Percentiles rank a stretch among this genome's conserved stretches.
These are phyloP conservation scores for Cordyceps cicadae DNA, from an alignment of 2,329 filamentous ascomycete genomes.

Conservation along the genomic window DNA sequence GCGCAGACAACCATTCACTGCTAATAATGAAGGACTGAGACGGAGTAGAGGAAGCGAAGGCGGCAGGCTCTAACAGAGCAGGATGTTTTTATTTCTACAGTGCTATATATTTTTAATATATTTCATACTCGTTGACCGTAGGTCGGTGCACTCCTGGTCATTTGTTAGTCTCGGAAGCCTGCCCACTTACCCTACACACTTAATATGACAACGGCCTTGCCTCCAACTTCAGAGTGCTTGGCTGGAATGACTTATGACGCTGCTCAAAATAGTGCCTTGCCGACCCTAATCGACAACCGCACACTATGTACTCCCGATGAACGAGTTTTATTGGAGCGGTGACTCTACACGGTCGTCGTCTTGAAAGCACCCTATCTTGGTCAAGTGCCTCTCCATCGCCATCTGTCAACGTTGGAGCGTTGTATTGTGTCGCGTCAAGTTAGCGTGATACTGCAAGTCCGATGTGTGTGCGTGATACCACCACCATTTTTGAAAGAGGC, in stretches of 20 bases:
- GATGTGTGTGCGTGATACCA: too few relatives aligned
- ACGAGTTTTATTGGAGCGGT: not conserved
- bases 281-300: not conserved
- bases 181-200: too few relatives aligned
- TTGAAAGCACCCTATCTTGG: not conserved
- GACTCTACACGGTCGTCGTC: too few relatives aligned
- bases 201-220: too few relatives aligned
- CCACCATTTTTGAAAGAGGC: too few relatives aligned
- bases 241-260: not conserved
- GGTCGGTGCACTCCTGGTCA: too few relatives aligned
- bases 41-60: not conserved
- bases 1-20: not conserved
- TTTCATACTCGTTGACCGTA: not conserved
- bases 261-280: not conserved
- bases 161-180: not conserved
- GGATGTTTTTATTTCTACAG: too few relatives aligned
- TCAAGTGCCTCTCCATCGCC: not conserved
- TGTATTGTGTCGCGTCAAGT: not conserved
- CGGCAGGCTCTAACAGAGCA: not conserved
- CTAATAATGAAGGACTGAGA: not conserved
- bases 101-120: too few relatives aligned
- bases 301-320: not conserved
- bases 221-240: not conserved
- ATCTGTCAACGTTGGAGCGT: not conserved
- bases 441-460: not conserved